Percentiles rank a stretch among this genome's conserved stretches.
Conservation (phyloP, 768 basidiomycete species). For the Rhizopogon vinicolor region DNA sequence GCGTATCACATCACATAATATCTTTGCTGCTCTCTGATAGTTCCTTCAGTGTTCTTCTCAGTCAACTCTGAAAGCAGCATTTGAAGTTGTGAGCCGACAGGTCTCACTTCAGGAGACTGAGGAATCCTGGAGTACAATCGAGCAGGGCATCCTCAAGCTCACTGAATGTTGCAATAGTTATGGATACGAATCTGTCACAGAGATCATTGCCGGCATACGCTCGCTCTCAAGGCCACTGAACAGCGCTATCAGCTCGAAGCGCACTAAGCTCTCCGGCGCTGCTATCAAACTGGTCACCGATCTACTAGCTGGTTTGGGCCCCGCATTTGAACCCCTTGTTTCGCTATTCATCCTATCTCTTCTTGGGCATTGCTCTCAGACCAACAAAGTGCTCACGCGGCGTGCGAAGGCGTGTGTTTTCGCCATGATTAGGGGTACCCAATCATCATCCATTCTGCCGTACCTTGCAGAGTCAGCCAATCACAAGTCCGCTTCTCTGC, state of each 20-base stretch:
- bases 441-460: slow-evolving; percentile 58
- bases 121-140: slow-evolving; percentile 74
- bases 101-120: slow-evolving; percentile 51
- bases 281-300: slow-evolving; percentile 57
- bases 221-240: slow-evolving; percentile 48
- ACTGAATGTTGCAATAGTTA: slow-evolving; percentile 46
- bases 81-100: slow-evolving; percentile 38
- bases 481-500: slow-evolving; percentile 68
- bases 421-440: slow-evolving; percentile 60
- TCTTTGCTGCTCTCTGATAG: background rate
- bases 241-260: slow-evolving; percentile 65
- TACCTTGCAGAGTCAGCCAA: slow-evolving; percentile 52
- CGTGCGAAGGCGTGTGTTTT: slow-evolving; percentile 61
- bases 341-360: slow-evolving; percentile 63
- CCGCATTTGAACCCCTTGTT: slow-evolving; percentile 63
- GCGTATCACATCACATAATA: background rate
- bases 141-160: slow-evolving; percentile 42
- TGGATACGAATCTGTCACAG: slow-evolving; percentile 46
- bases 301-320: slow-evolving; percentile 52
- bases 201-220: slow-evolving; percentile 48
- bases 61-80: slow-evolving; percentile 29
- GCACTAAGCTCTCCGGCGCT: slow-evolving; percentile 63
- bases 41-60: slow-evolving; percentile 25
- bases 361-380: slow-evolving; percentile 59
- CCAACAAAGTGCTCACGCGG: slow-evolving; percentile 76